These are phyloP conservation scores for Penicillium chermesinum DNA, from an alignment of 495 filamentous ascomycete genomes.

Conservation along the genomic window DNA sequence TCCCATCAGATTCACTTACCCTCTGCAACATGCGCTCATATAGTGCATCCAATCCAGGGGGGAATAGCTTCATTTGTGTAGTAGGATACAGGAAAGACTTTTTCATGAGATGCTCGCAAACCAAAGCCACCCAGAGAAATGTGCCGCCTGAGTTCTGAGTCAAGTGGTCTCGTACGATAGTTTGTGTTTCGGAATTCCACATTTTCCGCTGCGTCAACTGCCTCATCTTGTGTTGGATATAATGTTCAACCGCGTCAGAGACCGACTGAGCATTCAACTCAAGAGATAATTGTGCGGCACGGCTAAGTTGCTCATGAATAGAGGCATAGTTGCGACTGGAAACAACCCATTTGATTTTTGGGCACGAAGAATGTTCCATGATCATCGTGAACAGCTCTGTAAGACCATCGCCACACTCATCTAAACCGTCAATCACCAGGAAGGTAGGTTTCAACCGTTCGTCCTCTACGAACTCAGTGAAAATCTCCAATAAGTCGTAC, in stretches of 20 bases:
- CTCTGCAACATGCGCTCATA: slow-evolving; percentile 14
- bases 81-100: not conserved
- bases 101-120: not conserved
- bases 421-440: slow-evolving; percentile 45
- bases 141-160: not conserved
- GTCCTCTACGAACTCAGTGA: slow-evolving; percentile 10
- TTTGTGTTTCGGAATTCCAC: not conserved
- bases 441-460: slow-evolving; percentile 25
- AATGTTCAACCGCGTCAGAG: not conserved
- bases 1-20: slow-evolving; percentile 5
- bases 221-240: not conserved
- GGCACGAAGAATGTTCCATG: slow-evolving; percentile 2
- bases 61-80: not conserved
- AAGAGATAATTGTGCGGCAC: too few species aligned
- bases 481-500: not conserved
- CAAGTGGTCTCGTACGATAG: not conserved
- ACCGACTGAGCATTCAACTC: not conserved
- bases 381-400: slow-evolving; percentile 31
- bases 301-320: too few species aligned
- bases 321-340: slow-evolving; percentile 30
- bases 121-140: slow-evolving; percentile 5
- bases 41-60: slow-evolving; percentile 10
- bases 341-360: slow-evolving; percentile 30
- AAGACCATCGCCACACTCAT: slow-evolving; percentile 38
- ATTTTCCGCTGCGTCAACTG: not conserved